Base-by-base conservation (phyloP, 2,329 filamentous ascomycete genomes). In the Ophiostoma perfectum region DNA sequence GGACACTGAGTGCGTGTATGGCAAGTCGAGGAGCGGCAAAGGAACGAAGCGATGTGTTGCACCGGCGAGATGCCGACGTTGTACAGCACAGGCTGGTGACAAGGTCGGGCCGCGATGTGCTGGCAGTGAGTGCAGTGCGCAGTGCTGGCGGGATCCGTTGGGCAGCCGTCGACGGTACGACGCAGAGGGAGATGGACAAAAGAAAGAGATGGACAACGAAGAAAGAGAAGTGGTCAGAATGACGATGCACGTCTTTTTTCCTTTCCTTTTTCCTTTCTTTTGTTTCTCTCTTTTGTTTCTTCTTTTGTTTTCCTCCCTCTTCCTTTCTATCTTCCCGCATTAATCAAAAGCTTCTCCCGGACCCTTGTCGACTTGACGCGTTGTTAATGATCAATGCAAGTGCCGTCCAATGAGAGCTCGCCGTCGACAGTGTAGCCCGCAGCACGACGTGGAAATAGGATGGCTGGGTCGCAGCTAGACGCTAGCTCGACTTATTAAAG, bases 101-200 rank as follows among this genome's bases (percentile, higher is more conserved):
- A 12, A 41, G 38, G 39, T 47, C n/a, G 39, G 63, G 63, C 63
- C 18, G 63, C n/a, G 63, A 45, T 64, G 63, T 36, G 55, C 38
- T 60, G 55, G 27, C 55, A 60, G 27, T 14, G 27, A 14, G 14
- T 49, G 45, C 12, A 49, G 45, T 14, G 18, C 36, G 27, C 11
- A 58, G 52, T 58, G 55, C 16, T n/a, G 49, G 49, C 49, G 49
- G 27, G 36, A 60, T 38, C 55, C 55, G 55, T 60, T 60, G 55
- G 55, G 55, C 55, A 60, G 55, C 55, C 55, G 52, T 58, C 27
- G n/a, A 52, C 16, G 11, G 49, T 52, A n/a, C 9, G 45, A 47
- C 45, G 27, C 27, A 27, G 27, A 27, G 27, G 27, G 27, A 49
- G 16, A 49, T 49, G 47, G 16, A 6, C 49, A 55, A 18, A 55